These are phyloP conservation scores for Cardamine occulta DNA, from an alignment of 345 rosid species.

Conservation along the genomic window DNA sequence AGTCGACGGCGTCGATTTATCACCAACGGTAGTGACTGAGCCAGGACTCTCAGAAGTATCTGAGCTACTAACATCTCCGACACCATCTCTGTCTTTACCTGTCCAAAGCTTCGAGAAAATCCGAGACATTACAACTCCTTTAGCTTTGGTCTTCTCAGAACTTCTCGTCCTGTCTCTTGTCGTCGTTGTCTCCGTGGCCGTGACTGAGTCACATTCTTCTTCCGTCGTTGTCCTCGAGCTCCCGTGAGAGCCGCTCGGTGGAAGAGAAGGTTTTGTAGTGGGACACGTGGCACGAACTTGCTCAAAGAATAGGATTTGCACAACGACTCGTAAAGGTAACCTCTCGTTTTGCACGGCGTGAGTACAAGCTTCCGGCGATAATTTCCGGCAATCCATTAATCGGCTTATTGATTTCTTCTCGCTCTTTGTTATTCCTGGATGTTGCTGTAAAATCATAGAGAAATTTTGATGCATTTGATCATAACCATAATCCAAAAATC, in stretches of 20 bases:
- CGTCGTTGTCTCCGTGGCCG: slow-evolving; percentile 44
- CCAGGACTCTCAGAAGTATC: slow-evolving; percentile 77
- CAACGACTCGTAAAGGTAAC: slow-evolving; percentile 78
- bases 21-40: slow-evolving; percentile 70
- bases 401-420: slow-evolving; percentile 74
- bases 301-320: slow-evolving; percentile 90
- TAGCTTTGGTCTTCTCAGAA: slow-evolving; percentile 52
- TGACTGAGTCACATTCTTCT: slow-evolving; percentile 85
- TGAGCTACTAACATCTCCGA: slow-evolving; percentile 60
- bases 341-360: slow-evolving; percentile 92
- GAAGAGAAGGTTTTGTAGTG: slow-evolving; percentile 33
- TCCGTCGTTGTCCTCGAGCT: slow-evolving; percentile 90
- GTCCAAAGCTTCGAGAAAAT: slow-evolving; percentile 68
- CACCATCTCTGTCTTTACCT: slow-evolving; percentile 58
- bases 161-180: slow-evolving; percentile 44
- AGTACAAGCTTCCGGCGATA: slow-evolving; percentile 78
- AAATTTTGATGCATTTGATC: not conserved
- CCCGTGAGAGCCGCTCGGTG: slow-evolving; percentile 70
- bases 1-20: slow-evolving; percentile 74
- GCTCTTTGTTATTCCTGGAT: slow-evolving; percentile 61
- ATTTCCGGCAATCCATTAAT: slow-evolving; percentile 79
- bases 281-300: slow-evolving; percentile 57
- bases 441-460: slow-evolving; percentile 50
- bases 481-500: not conserved
- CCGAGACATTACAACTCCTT: slow-evolving; percentile 61